Evolutionary conservation across 2,329 filamentous ascomycete genomes (phyloP).

Genomic region (Teratosphaeria viscida): DNA sequence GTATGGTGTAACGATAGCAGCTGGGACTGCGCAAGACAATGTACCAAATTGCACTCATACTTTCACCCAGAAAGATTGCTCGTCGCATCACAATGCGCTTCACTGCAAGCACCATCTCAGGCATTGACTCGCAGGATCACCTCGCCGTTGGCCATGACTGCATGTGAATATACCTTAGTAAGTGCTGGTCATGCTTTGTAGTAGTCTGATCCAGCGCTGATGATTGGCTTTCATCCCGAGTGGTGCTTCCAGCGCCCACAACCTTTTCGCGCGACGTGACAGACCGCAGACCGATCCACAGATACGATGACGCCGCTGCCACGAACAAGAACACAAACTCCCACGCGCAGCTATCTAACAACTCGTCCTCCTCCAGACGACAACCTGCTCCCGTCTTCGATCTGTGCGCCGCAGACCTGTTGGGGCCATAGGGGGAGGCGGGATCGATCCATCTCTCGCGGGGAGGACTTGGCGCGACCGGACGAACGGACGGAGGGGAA

Average conservation of each 20-base stretch:
- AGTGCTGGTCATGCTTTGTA: not conserved
- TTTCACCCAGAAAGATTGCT: not conserved
- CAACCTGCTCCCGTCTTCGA: not conserved
- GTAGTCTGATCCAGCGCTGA: not conserved
- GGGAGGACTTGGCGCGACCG: not conserved
- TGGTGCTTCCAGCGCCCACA: not conserved
- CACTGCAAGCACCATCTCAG: too few species aligned
- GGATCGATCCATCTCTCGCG: too few species aligned
- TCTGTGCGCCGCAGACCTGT: not conserved
- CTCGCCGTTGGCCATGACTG: not conserved
- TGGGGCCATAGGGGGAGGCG: too few species aligned
- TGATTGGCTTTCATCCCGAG: not conserved
- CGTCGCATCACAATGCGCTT: not conserved
- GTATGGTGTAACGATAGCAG: not conserved
- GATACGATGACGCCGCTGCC: not conserved
- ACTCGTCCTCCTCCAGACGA: not conserved
- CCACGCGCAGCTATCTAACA: not conserved
- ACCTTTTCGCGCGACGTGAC: not conserved
- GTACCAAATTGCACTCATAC: not conserved
- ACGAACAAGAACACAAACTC: not conserved
- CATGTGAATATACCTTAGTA: not conserved
- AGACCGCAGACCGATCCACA: not conserved
- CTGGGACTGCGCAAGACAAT: not conserved
- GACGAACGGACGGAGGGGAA: too few species aligned
- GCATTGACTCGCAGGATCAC: not conserved